These are phyloP conservation scores for Vinca minor DNA, from an alignment of 257 asterid genomes.

Conservation along the genomic window DNA sequence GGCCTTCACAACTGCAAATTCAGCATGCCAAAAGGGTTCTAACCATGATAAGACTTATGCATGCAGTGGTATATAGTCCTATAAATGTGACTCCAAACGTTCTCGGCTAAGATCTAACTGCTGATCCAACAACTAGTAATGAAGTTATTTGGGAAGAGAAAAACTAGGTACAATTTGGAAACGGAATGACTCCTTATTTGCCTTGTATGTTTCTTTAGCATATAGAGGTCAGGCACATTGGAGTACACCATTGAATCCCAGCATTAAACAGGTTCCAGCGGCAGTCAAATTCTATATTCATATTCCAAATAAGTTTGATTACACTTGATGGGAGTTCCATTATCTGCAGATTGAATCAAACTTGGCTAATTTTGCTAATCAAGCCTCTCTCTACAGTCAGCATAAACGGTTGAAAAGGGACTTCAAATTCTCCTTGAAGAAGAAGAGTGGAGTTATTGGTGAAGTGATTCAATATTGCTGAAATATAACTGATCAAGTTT, in stretches of 20 bases:
- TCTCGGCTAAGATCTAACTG: neutral
- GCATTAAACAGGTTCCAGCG: conserved; percentile 3
- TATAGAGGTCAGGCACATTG: too few relatives aligned
- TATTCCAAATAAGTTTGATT: neutral
- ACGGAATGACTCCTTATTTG: too few relatives aligned
- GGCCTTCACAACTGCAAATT: neutral
- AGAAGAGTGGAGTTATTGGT: neutral
- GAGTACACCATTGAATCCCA: too few relatives aligned
- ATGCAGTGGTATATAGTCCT: neutral
- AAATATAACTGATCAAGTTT: neutral
- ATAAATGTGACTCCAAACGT: neutral
- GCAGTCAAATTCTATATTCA: neutral
- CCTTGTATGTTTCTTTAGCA: too few relatives aligned
- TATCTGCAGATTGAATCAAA: neutral
- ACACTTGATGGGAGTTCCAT: neutral
- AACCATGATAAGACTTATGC: neutral
- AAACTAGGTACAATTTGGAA: neutral
- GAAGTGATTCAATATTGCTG: neutral
- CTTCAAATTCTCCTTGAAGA: neutral
- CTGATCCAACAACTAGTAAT: neutral
- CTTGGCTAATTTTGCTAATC: too few relatives aligned
- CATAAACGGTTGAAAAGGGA: neutral
- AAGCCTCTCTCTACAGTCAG: neutral
- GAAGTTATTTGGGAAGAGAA: neutral
- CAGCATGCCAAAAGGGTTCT: neutral